These are phyloP conservation scores for Tuber borchii DNA, from an alignment of 495 filamentous ascomycete genomes.

Conservation along the genomic window DNA sequence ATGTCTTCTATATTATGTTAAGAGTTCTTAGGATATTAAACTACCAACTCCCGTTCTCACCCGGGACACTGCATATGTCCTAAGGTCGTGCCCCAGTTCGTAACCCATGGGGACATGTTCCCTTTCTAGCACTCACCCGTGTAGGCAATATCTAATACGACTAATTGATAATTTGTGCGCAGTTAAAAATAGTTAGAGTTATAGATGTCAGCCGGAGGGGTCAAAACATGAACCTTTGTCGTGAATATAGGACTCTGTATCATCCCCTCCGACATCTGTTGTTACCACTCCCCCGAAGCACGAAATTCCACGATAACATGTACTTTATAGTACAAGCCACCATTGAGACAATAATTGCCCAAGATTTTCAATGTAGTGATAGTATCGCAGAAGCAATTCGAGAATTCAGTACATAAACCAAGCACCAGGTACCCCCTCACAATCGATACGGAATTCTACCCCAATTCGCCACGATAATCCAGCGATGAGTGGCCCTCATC, in stretches of 20 bases:
- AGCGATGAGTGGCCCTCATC: not conserved
- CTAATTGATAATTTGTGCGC: not conserved
- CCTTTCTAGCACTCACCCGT: too few relatives aligned
- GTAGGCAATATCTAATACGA: not conserved
- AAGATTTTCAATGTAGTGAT: not conserved
- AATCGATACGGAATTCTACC: not conserved
- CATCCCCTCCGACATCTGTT: too few relatives aligned
- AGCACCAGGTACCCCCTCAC: not conserved
- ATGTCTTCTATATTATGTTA: not conserved
- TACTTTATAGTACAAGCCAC: not conserved
- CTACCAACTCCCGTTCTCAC: not conserved
- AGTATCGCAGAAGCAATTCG: not conserved
- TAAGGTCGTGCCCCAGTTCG: not conserved
- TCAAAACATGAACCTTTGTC: too few relatives aligned
- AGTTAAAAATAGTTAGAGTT: not conserved
- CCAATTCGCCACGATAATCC: not conserved
- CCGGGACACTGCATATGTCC: not conserved
- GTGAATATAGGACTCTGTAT: too few relatives aligned
- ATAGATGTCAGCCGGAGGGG: too few relatives aligned
- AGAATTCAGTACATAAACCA: not conserved
- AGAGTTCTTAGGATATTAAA: not conserved
- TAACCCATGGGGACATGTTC: not conserved
- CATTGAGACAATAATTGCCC: too few relatives aligned
- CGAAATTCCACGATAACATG: not conserved
- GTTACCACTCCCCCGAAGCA: not conserved